phyloP scores from a whole-genome alignment of 2,329 filamentous ascomycete species.

The Phyllosticta citribraziliensis region DNA sequence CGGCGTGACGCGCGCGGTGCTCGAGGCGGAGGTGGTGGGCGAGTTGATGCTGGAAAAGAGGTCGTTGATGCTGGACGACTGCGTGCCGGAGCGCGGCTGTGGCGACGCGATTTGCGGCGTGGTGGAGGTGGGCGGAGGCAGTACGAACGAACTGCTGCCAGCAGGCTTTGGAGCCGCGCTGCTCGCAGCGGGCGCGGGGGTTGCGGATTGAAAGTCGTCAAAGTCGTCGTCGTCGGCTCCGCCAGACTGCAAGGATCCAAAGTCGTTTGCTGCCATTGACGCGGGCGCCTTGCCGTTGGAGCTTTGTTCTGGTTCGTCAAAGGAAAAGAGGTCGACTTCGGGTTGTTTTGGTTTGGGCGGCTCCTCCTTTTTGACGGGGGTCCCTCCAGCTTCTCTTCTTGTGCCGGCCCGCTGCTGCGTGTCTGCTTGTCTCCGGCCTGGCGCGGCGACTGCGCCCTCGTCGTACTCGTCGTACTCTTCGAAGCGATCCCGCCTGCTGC shows the following conservation, averaged over 20 bases:
- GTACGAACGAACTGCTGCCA: slow-evolving; percentile 21
- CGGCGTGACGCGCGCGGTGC: slow-evolving; percentile 35
- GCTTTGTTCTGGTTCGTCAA: slow-evolving; percentile 55
- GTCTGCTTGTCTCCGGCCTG: slow-evolving; percentile 43
- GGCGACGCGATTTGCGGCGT: slow-evolving; percentile 68
- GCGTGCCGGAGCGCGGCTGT: slow-evolving; percentile 72
- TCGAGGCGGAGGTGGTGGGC: slow-evolving; percentile 45
- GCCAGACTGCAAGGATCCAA: slow-evolving; percentile 37
- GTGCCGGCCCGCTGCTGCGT: slow-evolving; percentile 22
- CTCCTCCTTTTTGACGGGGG: slow-evolving; percentile 51
- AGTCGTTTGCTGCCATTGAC: slow-evolving; percentile 33
- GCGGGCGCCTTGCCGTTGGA: slow-evolving; percentile 36
- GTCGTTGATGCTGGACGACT: slow-evolving; percentile 70
- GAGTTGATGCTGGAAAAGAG: slow-evolving; percentile 79
- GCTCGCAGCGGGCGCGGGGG: slow-evolving; percentile 41
- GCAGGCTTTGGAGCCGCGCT: slow-evolving; percentile 19
- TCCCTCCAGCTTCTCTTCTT: slow-evolving; percentile 27
- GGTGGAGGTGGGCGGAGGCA: slow-evolving; percentile 35
- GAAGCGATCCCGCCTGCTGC: slow-evolving; percentile 63
- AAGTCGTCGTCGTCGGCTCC: slow-evolving; percentile 77
- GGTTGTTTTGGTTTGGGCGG: slow-evolving; percentile 73
- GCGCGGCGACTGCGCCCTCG: slow-evolving; percentile 52
- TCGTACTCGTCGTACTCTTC: slow-evolving; percentile 98
- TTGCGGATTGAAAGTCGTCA: slow-evolving; percentile 91
- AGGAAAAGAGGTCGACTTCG: slow-evolving; percentile 87